These are phyloP conservation scores for Closterium sp. DNA, from an alignment of 139 green algal species.

Conservation along the genomic window DNA sequence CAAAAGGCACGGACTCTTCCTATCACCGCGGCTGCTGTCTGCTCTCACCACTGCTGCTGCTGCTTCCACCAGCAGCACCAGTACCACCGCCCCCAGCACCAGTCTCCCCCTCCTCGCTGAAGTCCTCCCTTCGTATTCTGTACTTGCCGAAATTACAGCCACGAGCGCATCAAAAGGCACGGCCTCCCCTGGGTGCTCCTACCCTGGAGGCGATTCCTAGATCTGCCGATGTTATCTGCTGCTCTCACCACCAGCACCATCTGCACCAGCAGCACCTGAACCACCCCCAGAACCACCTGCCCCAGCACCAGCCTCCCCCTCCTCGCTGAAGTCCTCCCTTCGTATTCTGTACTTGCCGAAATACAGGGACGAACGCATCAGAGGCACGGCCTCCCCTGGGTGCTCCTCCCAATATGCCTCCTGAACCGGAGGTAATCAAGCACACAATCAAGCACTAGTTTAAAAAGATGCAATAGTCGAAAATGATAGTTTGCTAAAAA, in stretches of 20 bases:
- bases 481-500: too few relatives aligned
- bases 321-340: conserved; percentile 28
- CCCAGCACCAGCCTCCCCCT: background rate
- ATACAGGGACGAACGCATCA: conserved; percentile 1
- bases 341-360: conserved; percentile 10
- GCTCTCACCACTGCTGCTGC: background rate
- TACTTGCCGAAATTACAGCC: conserved; percentile 21
- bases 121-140: conserved; percentile 22
- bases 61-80: background rate
- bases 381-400: conserved; percentile 23
- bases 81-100: background rate
- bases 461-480: too few relatives aligned
- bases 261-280: background rate
- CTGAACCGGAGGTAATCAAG: background rate
- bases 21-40: background rate
- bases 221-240: background rate
- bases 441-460: too few relatives aligned
- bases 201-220: background rate
- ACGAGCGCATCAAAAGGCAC: background rate
- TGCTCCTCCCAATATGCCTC: conserved; percentile 40
- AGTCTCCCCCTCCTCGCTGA: conserved; percentile 2
- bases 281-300: background rate
- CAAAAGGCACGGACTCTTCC: background rate
- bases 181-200: background rate
- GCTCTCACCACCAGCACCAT: background rate